phyloP scores from a whole-genome alignment of 345 rosid species.

The Zanthoxylum bungeanum region DNA sequence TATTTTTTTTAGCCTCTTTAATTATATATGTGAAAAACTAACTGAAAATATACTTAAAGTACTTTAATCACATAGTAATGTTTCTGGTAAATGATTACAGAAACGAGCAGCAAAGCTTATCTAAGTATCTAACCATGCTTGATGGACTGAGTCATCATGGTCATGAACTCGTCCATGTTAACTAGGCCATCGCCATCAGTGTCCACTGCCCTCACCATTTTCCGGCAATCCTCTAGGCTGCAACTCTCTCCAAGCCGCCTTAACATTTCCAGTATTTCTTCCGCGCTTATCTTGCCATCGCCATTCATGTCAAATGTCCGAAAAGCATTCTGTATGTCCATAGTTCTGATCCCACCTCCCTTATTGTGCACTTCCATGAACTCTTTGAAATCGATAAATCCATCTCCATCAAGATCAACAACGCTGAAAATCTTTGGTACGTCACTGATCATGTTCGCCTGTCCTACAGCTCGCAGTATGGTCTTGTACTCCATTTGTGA shows the following conservation, averaged over 20 bases:
- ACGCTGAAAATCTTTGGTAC: slow-evolving; percentile 61
- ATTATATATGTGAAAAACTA: too few relatives aligned
- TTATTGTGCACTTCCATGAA: slow-evolving; percentile 61
- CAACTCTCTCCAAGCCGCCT: slow-evolving; percentile 80
- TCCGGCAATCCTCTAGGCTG: slow-evolving; percentile 63
- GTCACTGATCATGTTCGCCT: slow-evolving; percentile 38
- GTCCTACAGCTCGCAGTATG: slow-evolving; percentile 59
- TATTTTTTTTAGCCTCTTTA: too few relatives aligned
- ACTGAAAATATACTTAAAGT: not conserved
- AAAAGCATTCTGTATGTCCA: slow-evolving; percentile 63
- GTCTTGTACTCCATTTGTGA: slow-evolving; percentile 78
- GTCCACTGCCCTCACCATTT: slow-evolving; percentile 81
- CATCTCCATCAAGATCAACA: slow-evolving; percentile 77
- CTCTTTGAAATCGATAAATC: slow-evolving; percentile 79
- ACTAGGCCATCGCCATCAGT: slow-evolving; percentile 69
- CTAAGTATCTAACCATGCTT: slow-evolving; percentile 15
- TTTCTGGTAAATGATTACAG: not conserved
- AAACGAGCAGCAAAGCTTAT: not conserved
- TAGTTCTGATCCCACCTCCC: slow-evolving; percentile 54
- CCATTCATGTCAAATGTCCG: slow-evolving; percentile 59
- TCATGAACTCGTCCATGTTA: slow-evolving; percentile 76
- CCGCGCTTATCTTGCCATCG: slow-evolving; percentile 83
- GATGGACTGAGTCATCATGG: slow-evolving; percentile 63
- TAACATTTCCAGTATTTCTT: slow-evolving; percentile 61
- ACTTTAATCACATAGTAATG: not conserved